A percentile compares a stretch with the other conserved stretches of the same genome.
phyloP scores from a whole-genome alignment of 2,329 filamentous ascomycete genomes.

The Hymenoscyphus repandus region DNA sequence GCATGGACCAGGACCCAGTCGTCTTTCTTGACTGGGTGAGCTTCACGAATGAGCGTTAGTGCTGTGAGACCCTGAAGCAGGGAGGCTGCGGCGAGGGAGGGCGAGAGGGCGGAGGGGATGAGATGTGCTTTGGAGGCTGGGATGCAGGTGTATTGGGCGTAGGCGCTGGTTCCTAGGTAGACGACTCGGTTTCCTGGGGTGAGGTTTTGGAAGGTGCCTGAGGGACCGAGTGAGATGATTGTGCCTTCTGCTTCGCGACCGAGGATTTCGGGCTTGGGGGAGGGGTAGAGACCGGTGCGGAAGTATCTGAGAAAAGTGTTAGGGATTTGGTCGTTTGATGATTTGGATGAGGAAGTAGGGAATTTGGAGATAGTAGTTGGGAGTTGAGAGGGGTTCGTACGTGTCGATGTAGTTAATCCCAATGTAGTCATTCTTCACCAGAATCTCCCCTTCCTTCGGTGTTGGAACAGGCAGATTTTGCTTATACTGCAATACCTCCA shows the following conservation, averaged over 20 bases:
- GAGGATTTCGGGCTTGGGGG: constrained; percentile 66
- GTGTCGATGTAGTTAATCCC: constrained; percentile 90
- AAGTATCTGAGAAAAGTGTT: constrained; percentile 55
- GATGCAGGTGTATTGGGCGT: constrained; percentile 53
- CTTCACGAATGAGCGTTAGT: constrained; percentile 71
- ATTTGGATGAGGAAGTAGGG: no score
- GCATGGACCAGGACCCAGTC: constrained; percentile 84
- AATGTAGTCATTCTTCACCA: constrained; percentile 74
- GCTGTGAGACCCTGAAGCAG: constrained; percentile 80
- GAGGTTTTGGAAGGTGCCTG: constrained; percentile 44
- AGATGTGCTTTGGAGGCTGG: constrained; percentile 50
- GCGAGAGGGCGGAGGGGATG: constrained; percentile 57
- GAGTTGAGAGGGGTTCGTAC: constrained; percentile 33
- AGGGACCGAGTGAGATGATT: constrained; percentile 55
- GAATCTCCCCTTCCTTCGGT: constrained; percentile 61
- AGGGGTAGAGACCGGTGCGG: constrained; percentile 77
- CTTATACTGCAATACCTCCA: constrained; percentile 68
- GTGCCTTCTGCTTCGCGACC: constrained; percentile 76
- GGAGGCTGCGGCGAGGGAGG: constrained; percentile 60
- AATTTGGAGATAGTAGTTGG: background rate
- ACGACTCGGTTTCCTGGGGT: constrained; percentile 65
- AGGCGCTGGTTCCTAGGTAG: constrained; percentile 53
- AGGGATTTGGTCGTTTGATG: background rate
- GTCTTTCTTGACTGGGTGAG: constrained; percentile 63
- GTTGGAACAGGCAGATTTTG: constrained; percentile 66